Base-by-base conservation (phyloP, 768 basidiomycete genomes). In the Daedaleopsis sinensis region DNA sequence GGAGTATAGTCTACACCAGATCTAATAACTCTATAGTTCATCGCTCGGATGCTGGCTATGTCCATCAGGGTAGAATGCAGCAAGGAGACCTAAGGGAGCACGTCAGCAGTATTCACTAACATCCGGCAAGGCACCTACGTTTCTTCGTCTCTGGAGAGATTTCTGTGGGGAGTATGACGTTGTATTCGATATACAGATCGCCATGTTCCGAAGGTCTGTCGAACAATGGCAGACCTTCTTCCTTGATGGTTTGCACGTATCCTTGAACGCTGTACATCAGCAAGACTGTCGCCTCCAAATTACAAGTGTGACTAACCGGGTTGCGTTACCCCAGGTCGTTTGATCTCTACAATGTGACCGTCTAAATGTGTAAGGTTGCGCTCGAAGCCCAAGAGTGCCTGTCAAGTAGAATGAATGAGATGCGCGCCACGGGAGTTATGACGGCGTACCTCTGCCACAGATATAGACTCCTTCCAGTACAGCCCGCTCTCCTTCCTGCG, bases 321-420 rank as follows among this genome's bases (percentile, higher is more conserved):
- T 70, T 99, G 97, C 42, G 97, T 98, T 0, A 96, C 93, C 16
- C 87, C 89, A 43, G 81, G 79, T 55, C 94, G 83, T 43, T 80
- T 80, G 11, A 98, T 76, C 53, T 80, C 78, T 39, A 98, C 83
- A 35, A 80, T 75, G 70, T 90, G 90, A 5, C 94, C 96, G 69
- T 98, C 97, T 60, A 99, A 80, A 75, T 96, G 95, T 4, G 91
- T 94, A 57, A 99, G 74, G 69, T 94, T 94, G 43, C 88, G 87
- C 70, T 94, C 84, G 76, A 99, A 98, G n/a, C 97, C 97, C 24
- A 99, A 81, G n/a, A 98, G 76, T 15, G 96, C 96, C 96, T 98
- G 58, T n/a, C 46, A 37, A 24, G 16, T 47, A 5, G 18, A 58
- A 50, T 21, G 55, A 38, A 55, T 19, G 64, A 58, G 21, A 39